A percentile compares a stretch with the other conserved stretches of the same genome.
phyloP scores from a whole-genome alignment of 1,284 basidiomycete genomes.

The Apiotrichum porosum region DNA sequence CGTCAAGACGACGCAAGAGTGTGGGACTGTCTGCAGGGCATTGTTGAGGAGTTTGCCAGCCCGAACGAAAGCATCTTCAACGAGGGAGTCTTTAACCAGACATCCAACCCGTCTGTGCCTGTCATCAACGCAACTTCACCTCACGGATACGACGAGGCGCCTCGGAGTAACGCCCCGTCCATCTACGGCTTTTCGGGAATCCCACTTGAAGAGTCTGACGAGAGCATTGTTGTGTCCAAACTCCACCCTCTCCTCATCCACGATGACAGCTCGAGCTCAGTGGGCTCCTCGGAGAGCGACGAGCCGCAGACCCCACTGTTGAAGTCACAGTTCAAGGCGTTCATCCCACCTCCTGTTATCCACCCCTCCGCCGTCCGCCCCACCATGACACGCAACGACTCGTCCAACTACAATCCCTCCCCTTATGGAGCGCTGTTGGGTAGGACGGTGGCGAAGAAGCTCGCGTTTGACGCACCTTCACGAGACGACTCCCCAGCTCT shows the following conservation, averaged over 20 bases:
- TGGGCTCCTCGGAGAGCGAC: not conserved
- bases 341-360: conserved; percentile 12
- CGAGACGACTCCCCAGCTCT: conserved; percentile 5
- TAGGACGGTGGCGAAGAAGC: not conserved
- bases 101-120: no score
- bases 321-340: conserved; percentile 15
- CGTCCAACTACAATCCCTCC: no score
- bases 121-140: no score
- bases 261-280: not conserved
- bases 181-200: conserved; percentile 1
- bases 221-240: conserved; percentile 3
- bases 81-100: conserved; percentile 19
- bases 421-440: no score
- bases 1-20: conserved; percentile 61
- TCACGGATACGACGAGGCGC: no score
- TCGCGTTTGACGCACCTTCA: conserved; percentile 11
- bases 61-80: conserved; percentile 15
- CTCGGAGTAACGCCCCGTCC: no score
- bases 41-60: conserved; percentile 51
- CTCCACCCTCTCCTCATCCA: no score
- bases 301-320: conserved; percentile 2
- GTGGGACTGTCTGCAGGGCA: conserved; percentile 63
- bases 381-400: not conserved
- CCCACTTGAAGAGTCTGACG: conserved; percentile 2
- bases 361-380: not conserved